Evolutionary conservation across 352 stramenopile species (phyloP).

Genomic region (Plasmopara muralis): DNA sequence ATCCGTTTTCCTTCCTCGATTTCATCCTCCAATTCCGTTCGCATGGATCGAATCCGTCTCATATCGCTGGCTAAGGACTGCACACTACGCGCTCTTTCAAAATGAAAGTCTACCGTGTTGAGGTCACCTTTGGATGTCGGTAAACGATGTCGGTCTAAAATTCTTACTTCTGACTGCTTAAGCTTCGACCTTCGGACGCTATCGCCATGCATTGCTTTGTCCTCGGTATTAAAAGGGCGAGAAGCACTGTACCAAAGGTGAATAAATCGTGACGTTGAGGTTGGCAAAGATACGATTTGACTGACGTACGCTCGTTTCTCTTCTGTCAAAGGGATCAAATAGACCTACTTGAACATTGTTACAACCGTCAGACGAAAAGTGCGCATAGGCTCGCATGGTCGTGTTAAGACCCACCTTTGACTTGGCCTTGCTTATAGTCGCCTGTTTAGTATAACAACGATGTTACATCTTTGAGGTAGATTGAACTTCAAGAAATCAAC

Average conservation of each 20-base stretch:
- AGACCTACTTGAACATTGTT: too few species aligned
- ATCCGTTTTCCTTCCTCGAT: conserved; percentile 28
- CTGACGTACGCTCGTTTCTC: too few species aligned
- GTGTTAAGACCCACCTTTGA: too few species aligned
- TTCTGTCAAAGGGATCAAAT: too few species aligned
- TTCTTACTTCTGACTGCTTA: conserved; percentile 57
- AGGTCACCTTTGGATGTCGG: conserved; percentile 26
- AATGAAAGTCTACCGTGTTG: conserved; percentile 32
- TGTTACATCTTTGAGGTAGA: too few species aligned
- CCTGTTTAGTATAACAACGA: too few species aligned
- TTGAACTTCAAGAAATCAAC: too few species aligned
- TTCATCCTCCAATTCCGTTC: conserved; percentile 22
- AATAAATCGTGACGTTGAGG: too few species aligned
- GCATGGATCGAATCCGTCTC: conserved; percentile 58
- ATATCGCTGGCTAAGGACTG: conserved; percentile 80
- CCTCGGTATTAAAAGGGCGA: conserved; percentile 13
- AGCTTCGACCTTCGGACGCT: conserved; percentile 59
- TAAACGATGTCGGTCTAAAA: conserved; percentile 34
- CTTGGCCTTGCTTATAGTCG: too few species aligned
- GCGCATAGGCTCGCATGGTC: too few species aligned
- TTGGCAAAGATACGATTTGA: too few species aligned
- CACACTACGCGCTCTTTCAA: conserved; percentile 69
- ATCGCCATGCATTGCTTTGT: conserved; percentile 10
- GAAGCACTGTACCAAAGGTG: conserved; percentile 12
- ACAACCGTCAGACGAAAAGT: too few species aligned